A percentile compares a stretch with the other conserved stretches of the same genome.
These are phyloP conservation scores for Erysimum cheiranthoides DNA, from an alignment of 345 rosid genomes.

Conservation along the genomic window DNA sequence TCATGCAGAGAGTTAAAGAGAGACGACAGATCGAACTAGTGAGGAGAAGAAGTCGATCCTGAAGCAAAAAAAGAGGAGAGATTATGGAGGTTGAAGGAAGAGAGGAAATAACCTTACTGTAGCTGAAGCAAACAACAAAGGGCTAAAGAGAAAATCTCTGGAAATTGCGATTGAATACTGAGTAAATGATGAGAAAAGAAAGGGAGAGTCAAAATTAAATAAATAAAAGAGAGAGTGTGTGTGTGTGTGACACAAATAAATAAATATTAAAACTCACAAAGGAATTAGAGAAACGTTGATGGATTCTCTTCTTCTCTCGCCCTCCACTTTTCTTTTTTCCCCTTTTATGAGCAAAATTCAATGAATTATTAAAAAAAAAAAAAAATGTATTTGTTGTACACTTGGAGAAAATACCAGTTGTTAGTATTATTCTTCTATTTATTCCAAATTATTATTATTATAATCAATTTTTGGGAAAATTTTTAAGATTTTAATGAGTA, in stretches of 20 bases:
- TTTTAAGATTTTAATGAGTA: background rate
- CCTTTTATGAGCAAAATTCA: conserved; percentile 29
- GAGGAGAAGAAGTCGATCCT: conserved; percentile 3
- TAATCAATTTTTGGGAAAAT: background rate
- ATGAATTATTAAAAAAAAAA: background rate
- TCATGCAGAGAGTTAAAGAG: conserved; percentile 37
- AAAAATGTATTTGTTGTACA: background rate
- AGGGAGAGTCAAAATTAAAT: background rate
- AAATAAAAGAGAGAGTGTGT: background rate
- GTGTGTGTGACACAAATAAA: background rate
- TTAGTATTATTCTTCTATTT: background rate
- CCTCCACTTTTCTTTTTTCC: conserved; percentile 33
- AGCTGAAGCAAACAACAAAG: conserved; percentile 21
- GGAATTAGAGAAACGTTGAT: conserved; percentile 37
- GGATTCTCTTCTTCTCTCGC: conserved; percentile 41
- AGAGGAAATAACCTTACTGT: conserved; percentile 29
- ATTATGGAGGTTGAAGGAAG: background rate
- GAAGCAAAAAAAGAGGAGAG: conserved; percentile 7
- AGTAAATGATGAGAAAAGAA: background rate
- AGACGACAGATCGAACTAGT: conserved; percentile 22
- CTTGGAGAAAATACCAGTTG: conserved; percentile 5
- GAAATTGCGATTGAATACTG: background rate
- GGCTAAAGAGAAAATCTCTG: background rate
- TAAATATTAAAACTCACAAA: background rate
- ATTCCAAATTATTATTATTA: too few relatives aligned